Percentiles rank a stretch among this genome's conserved stretches.
phyloP scores from a whole-genome alignment of 2,329 filamentous ascomycete species.

The Paraphoma sp. region DNA sequence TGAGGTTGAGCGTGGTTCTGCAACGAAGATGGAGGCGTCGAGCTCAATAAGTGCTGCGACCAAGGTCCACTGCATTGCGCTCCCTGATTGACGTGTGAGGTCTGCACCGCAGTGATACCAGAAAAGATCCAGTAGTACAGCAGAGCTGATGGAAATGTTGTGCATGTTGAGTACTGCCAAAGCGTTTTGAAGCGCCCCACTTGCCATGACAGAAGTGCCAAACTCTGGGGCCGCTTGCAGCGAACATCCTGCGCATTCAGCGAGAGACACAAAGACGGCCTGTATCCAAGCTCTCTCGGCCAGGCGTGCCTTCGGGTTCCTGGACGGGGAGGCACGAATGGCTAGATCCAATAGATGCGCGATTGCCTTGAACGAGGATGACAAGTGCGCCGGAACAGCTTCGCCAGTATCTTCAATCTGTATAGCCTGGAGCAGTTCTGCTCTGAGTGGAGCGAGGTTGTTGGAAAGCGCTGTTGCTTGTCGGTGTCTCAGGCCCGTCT shows the following conservation, averaged over 20 bases:
- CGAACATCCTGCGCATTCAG: constrained; percentile 43
- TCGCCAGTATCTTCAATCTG: constrained; percentile 38
- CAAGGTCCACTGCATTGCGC: constrained; percentile 36
- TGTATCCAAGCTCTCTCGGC: constrained; percentile 55
- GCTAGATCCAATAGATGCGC: constrained; percentile 49
- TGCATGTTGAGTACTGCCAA: constrained; percentile 32
- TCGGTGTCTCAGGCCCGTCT: constrained; percentile 2
- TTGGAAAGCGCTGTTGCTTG: constrained; percentile 24
- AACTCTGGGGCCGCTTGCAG: constrained; percentile 30
- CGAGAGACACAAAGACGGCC: constrained; percentile 46
- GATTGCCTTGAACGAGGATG: constrained; percentile 33
- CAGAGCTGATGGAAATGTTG: constrained; percentile 32
- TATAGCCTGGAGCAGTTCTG: constrained; percentile 38
- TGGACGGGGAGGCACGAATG: constrained; percentile 49
- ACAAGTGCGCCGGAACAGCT: constrained; percentile 24
- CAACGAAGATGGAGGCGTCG: constrained; percentile 41
- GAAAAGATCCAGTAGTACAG: constrained; percentile 39
- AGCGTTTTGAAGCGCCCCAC: constrained; percentile 32
- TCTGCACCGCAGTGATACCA: constrained; percentile 45
- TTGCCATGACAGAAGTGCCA: constrained; percentile 21
- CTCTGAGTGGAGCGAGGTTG: constrained; percentile 35
- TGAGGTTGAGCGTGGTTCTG: constrained; percentile 22
- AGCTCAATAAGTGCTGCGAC: constrained; percentile 42
- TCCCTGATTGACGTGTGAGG: constrained; percentile 25
- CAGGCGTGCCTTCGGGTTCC: constrained; percentile 48